A percentile compares a stretch with the other conserved stretches of the same genome.
Conservation (phyloP, 2,329 filamentous ascomycete species). For the Xylaria sp. region DNA sequence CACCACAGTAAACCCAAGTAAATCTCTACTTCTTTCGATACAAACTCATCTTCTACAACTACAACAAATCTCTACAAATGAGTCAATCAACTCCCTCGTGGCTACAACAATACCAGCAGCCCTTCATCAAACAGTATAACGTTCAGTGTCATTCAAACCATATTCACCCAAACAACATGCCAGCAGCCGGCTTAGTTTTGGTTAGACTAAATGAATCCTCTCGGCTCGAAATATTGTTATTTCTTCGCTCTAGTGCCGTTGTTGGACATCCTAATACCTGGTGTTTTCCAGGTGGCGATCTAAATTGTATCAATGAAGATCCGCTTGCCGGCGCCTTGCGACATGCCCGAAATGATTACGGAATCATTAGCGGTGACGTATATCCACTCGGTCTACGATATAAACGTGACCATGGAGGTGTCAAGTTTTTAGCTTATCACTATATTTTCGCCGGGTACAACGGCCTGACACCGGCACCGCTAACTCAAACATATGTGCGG, state of each 20-base stretch:
- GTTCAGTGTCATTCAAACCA: slow-evolving; percentile 22
- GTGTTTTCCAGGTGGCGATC: slow-evolving; percentile 27
- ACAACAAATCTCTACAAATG: background rate
- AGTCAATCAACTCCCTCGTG: slow-evolving; percentile 1
- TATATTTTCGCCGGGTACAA: slow-evolving; percentile 34
- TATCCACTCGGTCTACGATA: slow-evolving; percentile 6
- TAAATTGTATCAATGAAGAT: background rate
- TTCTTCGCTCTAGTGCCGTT: slow-evolving; percentile 6
- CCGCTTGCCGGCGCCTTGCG: slow-evolving; percentile 6
- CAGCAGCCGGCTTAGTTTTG: slow-evolving; percentile 26
- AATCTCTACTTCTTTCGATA: background rate
- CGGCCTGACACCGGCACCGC: slow-evolving; percentile 10
- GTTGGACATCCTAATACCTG: background rate
- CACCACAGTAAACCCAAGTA: background rate
- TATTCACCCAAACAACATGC: slow-evolving; percentile 23
- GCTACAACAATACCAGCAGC: slow-evolving; percentile 20
- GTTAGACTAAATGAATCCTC: slow-evolving; percentile 12
- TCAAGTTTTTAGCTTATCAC: slow-evolving; percentile 28
- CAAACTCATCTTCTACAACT: slow-evolving; percentile 39
- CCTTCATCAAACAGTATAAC: slow-evolving; percentile 15
- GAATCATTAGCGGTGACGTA: slow-evolving; percentile 14
- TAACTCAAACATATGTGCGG: background rate
- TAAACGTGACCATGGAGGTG: slow-evolving; percentile 30
- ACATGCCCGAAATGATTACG: slow-evolving; percentile 15
- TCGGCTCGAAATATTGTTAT: slow-evolving; percentile 29